Conservation (phyloP, 768 basidiomycete genomes). For the Macrolepiota fuliginosa region DNA sequence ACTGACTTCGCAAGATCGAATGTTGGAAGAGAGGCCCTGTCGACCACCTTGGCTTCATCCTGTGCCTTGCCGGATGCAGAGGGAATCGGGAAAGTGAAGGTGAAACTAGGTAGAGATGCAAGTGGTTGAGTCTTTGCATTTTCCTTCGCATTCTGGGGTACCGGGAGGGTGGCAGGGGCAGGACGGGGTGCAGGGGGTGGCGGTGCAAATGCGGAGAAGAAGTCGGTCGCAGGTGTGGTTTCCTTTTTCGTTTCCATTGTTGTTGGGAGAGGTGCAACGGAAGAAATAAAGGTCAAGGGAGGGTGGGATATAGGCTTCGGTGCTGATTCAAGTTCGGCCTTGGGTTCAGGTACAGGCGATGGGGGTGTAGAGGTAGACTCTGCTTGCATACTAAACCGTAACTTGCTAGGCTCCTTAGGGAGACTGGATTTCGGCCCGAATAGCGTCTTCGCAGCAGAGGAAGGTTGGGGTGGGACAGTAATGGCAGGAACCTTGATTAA, state of each 20-base stretch:
- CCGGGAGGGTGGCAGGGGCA: not conserved
- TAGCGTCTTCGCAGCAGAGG: slow-evolving; percentile 15
- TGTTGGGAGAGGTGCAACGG: not conserved
- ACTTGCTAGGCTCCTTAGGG: slow-evolving; percentile 77
- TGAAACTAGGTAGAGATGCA: slow-evolving; percentile 34
- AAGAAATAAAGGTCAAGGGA: slow-evolving; percentile 10
- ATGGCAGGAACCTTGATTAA: slow-evolving; percentile 2
- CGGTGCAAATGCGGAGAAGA: not conserved
- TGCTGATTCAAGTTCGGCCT: slow-evolving; percentile 15
- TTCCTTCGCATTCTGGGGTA: slow-evolving; percentile 23
- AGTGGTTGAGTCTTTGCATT: slow-evolving; percentile 20
- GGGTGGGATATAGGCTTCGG: slow-evolving; percentile 15
- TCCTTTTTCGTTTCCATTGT: not conserved
- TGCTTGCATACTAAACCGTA: slow-evolving; percentile 68
- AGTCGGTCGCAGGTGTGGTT: not conserved
- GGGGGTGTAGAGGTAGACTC: slow-evolving; percentile 36
- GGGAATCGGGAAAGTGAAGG: slow-evolving; percentile 25
- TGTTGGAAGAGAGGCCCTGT: slow-evolving; percentile 43
- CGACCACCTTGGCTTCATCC: slow-evolving; percentile 36
- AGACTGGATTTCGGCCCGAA: slow-evolving; percentile 34
- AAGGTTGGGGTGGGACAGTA: not conserved
- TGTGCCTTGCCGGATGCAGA: slow-evolving; percentile 24
- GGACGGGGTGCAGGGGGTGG: not conserved
- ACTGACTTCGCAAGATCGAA: slow-evolving; percentile 31
- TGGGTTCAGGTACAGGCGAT: slow-evolving; percentile 24